Conservation (phyloP, 1,284 basidiomycete species). For the Apiotrichum domesticum region DNA sequence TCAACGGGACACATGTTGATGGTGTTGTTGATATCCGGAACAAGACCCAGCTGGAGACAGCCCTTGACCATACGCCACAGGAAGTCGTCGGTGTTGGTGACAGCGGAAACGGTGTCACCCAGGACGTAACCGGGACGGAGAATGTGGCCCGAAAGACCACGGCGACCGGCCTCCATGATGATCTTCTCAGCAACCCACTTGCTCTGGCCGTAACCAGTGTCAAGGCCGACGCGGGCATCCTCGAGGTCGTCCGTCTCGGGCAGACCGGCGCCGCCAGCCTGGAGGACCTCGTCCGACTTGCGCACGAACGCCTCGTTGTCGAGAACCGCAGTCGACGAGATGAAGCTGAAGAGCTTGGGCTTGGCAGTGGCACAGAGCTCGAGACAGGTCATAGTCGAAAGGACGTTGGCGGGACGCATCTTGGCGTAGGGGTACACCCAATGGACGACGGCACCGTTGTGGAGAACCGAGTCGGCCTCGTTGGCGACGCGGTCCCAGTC, state of each 20-base stretch:
- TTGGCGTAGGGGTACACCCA: conserved; percentile 99
- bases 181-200: conserved; percentile 99
- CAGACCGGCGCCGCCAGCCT: conserved; percentile 59
- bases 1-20: conserved; percentile 98
- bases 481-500: conserved; percentile 65
- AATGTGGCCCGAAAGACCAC: conserved; percentile 82
- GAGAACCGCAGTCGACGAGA: conserved; percentile 89
- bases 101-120: conserved; percentile 80
- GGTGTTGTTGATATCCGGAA: conserved; percentile 97
- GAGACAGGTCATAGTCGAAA: conserved; percentile 78
- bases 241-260: conserved; percentile 88
- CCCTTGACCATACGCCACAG: conserved; percentile 98
- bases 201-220: conserved; percentile 91
- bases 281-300: conserved; percentile 66
- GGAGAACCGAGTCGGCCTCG: conserved; percentile 79
- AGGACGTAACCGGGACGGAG: conserved; percentile 94
- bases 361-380: conserved; percentile 67
- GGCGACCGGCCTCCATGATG: conserved; percentile 78
- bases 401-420: conserved; percentile 83
- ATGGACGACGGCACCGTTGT: conserved; percentile 97
- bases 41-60: conserved; percentile 87
- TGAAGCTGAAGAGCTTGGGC: conserved; percentile 80
- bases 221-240: conserved; percentile 67
- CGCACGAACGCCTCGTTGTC: conserved; percentile 86
- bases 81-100: conserved; percentile 99